These are phyloP conservation scores for Claviceps maximensis DNA, from an alignment of 2,329 filamentous ascomycete species.

Conservation along the genomic window DNA sequence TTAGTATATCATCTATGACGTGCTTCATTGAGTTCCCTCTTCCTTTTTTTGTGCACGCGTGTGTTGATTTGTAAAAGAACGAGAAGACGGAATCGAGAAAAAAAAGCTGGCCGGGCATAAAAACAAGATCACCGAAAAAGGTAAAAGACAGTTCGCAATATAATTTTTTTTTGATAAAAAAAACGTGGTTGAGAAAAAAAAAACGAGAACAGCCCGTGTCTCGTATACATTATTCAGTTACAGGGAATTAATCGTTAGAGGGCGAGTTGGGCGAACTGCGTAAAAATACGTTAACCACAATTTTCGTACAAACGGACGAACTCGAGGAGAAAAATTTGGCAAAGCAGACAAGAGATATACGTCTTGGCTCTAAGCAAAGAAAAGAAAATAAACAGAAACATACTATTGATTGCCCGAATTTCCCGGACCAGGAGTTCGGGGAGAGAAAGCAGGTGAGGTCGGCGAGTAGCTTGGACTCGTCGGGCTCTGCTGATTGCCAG, in stretches of 20 bases:
- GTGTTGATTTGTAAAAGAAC: not conserved
- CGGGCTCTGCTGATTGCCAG: constrained; percentile 43
- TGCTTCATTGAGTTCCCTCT: not conserved
- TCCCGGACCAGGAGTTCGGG: constrained; percentile 30
- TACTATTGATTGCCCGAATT: constrained; percentile 30
- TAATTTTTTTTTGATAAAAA: not conserved
- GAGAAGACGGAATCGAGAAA: not conserved
- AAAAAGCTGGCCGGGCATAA: not conserved
- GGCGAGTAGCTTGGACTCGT: constrained; percentile 64
- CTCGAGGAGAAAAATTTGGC: not conserved
- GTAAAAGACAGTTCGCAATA: not conserved
- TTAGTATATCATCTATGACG: not conserved
- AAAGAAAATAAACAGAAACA: constrained; percentile 8
- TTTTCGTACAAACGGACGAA: not conserved
- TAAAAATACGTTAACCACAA: not conserved
- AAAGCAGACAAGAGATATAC: not conserved
- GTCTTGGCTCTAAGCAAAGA: not conserved
- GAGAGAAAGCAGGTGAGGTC: constrained; percentile 35
- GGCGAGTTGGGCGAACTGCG: constrained; percentile 31
- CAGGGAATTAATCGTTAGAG: constrained; percentile 24
- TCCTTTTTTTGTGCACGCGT: not conserved
- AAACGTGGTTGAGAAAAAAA: not conserved
- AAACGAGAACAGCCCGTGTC: constrained; percentile 18
- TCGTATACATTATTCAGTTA: constrained; percentile 21
- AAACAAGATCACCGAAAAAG: not conserved